Conservation (phyloP, 257 asterid genomes). For the Nicotiana knightiana region DNA sequence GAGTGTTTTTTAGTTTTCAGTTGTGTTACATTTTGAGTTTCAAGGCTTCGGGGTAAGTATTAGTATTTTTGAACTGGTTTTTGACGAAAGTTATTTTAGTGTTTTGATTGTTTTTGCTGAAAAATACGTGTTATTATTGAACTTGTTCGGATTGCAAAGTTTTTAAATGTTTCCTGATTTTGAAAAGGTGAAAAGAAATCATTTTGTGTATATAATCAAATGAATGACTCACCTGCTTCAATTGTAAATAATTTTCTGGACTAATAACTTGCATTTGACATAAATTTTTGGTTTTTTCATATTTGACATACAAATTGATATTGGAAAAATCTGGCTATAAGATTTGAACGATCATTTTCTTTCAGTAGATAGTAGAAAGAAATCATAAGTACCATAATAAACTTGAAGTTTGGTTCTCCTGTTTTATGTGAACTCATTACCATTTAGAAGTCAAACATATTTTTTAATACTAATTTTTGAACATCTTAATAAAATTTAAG, state of each 20-base stretch:
- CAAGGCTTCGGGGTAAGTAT: not conserved
- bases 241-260: not conserved
- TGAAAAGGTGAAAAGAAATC: not conserved
- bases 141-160: not conserved
- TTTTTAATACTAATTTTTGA: no score
- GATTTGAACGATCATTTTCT: no score
- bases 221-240: not conserved
- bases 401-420: no score
- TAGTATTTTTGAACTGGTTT: not conserved
- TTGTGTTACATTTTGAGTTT: not conserved
- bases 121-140: not conserved
- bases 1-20: not conserved
- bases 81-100: not conserved
- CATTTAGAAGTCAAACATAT: no score
- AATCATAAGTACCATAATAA: no score
- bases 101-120: not conserved
- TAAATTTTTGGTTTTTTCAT: no score
- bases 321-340: no score
- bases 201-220: not conserved
- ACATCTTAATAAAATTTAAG: no score
- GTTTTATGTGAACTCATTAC: no score
- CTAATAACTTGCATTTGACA: no score
- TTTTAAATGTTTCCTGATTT: not conserved
- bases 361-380: no score
- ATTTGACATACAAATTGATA: no score